Conservation (phyloP, 73 alveolate species). For the Tetrahymena malaccensis region DNA sequence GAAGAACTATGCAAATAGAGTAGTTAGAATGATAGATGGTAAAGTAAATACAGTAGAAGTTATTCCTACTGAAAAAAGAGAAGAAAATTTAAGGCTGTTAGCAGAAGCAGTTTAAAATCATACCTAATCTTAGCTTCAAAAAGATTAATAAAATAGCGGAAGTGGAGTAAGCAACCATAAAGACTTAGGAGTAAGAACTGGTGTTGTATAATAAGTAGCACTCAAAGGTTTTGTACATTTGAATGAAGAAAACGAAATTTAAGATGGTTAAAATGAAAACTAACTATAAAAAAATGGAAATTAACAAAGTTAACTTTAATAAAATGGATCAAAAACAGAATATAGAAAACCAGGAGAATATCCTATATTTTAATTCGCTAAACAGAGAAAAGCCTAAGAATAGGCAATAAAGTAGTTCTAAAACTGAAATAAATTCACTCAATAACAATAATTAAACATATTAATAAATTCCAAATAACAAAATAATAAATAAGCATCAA, state of each 20-base stretch:
- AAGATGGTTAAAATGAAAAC: background rate
- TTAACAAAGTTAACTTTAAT: too few species aligned
- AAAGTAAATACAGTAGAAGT: slow-evolving; percentile 42
- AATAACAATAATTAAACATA: too few species aligned
- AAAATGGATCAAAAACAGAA: background rate
- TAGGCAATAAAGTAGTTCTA: background rate
- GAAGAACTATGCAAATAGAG: slow-evolving; percentile 80
- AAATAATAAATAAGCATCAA: too few species aligned
- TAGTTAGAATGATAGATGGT: slow-evolving; percentile 92
- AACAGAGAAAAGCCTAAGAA: background rate
- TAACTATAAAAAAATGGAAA: background rate
- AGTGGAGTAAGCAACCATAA: background rate
- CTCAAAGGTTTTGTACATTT: background rate
- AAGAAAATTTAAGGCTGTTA: background rate
- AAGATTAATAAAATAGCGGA: background rate
- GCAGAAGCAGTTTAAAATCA: background rate
- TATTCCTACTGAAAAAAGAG: background rate
- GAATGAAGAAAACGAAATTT: background rate
- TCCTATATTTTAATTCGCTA: background rate
- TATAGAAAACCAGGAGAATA: background rate
- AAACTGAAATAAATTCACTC: background rate
- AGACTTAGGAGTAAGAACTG: background rate
- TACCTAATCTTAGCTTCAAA: background rate
- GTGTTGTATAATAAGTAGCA: background rate
- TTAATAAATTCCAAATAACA: too few species aligned